Evolutionary conservation across 2,329 filamentous ascomycete species (phyloP), one percentile per base, ranked within the genome.

Genomic region (Pseudogymnoascus sp.): DNA sequence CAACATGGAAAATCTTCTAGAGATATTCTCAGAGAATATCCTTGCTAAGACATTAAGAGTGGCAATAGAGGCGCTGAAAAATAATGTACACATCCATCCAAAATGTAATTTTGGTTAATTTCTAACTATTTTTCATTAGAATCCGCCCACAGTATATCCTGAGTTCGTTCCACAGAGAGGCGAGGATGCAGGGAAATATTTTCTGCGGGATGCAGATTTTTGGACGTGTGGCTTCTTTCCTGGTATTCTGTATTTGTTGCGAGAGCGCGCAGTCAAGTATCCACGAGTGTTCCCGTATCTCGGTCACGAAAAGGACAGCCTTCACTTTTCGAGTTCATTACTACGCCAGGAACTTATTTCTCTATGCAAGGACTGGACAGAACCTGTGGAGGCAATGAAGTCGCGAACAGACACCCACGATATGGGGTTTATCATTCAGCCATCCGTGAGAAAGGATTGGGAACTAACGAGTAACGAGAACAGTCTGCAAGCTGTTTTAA

Each of bases 341-440:
- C 47, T 54, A 2, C 47, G 47, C 8, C 47, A 68, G 4, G 66
- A 69, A 5, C 70, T 77, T 1, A 65, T 69, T 12, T 51, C 60
- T 0, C 66, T 75, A 0, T 73, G 73, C 1, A 63, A 63, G 3
- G 54, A 67, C 1, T 78, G 76, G 77, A 70, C 74, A 2, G 73
- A 70, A 2, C 76, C 75, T 0, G 67, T 79, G 0, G 75, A 76
- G 66, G 21, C 63, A 34, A 72, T 74, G 66, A 72, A 74, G 16
- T 69, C 66, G 65, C 75, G 78, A 4, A 81, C 75, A 3, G 79
- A 82, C 62, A 83, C 81, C 0, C 81, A 83, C 63, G 81, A 83
- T 60, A 77, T 84, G 72, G 79, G 78, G 0, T 83, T 83, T 66
- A 82, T 83, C 67, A 78, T 83, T 3, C 76, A 79, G 21, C 80